Evolutionary conservation across 352 stramenopile species (phyloP).

Genomic region (Globisporangium carolinianum): DNA sequence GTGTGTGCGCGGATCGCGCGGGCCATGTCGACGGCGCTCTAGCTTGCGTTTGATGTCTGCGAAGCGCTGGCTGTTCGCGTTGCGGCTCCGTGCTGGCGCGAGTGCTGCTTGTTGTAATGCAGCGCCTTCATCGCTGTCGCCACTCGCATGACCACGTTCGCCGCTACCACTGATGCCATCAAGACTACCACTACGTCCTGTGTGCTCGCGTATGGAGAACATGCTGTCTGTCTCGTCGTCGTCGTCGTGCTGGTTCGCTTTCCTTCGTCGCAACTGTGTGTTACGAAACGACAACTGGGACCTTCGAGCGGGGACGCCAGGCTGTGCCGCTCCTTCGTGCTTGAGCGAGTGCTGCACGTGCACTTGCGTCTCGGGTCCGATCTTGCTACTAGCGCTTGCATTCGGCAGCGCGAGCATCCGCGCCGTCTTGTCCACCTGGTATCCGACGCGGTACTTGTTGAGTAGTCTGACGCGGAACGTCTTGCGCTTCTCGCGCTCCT

Average conservation of each 20-base stretch:
- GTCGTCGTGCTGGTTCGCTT: not conserved
- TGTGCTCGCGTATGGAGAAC: not conserved
- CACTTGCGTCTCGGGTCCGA: constrained; percentile 12
- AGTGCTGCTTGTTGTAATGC: not conserved
- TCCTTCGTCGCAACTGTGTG: no score
- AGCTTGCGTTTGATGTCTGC: constrained; percentile 31
- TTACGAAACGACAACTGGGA: no score
- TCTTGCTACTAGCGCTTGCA: not conserved
- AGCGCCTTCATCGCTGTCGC: not conserved
- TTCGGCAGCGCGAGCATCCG: constrained; percentile 33
- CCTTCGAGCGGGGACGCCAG: not conserved
- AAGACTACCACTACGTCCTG: not conserved
- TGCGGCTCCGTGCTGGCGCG: constrained; percentile 8
- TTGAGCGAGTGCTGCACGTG: constrained; percentile 18
- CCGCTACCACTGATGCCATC: not conserved
- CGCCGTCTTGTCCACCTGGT: constrained; percentile 38
- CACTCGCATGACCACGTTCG: not conserved
- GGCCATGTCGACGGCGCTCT: constrained; percentile 10
- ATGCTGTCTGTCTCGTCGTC: not conserved
- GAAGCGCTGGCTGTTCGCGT: constrained; percentile 36
- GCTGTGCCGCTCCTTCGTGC: not conserved
- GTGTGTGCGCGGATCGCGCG: constrained; percentile 34
- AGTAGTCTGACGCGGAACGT: constrained; percentile 44
- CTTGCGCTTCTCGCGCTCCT: constrained; percentile 18
- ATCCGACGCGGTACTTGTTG: constrained; percentile 45